Percentiles rank a stretch among this genome's conserved stretches.
phyloP scores from a whole-genome alignment of 495 filamentous ascomycete genomes.

The Choiromyces venosus region DNA sequence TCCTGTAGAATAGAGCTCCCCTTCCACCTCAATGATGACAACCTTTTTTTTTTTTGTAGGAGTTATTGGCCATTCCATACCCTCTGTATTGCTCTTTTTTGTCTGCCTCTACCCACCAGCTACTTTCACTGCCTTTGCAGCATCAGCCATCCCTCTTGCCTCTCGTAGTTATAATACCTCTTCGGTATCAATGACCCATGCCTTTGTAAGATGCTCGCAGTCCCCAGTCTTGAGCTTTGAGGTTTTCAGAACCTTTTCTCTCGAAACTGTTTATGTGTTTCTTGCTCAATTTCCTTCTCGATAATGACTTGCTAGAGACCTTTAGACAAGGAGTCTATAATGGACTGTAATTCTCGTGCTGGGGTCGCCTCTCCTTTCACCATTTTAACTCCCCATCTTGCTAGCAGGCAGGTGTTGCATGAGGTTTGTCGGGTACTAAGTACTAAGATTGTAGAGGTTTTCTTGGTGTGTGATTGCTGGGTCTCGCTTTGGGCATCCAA shows the following conservation, averaged over 20 bases:
- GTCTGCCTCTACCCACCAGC: neutral
- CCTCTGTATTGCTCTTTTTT: slow-evolving; percentile 12
- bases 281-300: slow-evolving; percentile 15
- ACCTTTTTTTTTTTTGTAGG: slow-evolving; percentile 8
- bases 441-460: neutral
- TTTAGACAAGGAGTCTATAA: slow-evolving; percentile 12
- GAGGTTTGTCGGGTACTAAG: neutral
- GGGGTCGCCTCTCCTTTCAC: neutral
- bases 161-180: slow-evolving; percentile 13
- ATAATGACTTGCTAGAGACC: slow-evolving; percentile 16
- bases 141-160: slow-evolving; percentile 14
- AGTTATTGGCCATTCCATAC: neutral
- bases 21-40: slow-evolving; percentile 1
- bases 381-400: neutral
- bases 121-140: slow-evolving; percentile 3
- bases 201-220: slow-evolving; percentile 16
- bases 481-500: neutral
- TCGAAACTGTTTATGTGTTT: slow-evolving; percentile 17
- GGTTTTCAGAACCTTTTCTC: slow-evolving; percentile 19
- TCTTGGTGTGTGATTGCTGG: neutral
- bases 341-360: neutral
- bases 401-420: neutral
- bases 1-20: neutral
- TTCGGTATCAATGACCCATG: slow-evolving; percentile 18
- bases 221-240: slow-evolving; percentile 7